Conservation (phyloP, 768 basidiomycete species). For the Thelephora ganbajun region DNA sequence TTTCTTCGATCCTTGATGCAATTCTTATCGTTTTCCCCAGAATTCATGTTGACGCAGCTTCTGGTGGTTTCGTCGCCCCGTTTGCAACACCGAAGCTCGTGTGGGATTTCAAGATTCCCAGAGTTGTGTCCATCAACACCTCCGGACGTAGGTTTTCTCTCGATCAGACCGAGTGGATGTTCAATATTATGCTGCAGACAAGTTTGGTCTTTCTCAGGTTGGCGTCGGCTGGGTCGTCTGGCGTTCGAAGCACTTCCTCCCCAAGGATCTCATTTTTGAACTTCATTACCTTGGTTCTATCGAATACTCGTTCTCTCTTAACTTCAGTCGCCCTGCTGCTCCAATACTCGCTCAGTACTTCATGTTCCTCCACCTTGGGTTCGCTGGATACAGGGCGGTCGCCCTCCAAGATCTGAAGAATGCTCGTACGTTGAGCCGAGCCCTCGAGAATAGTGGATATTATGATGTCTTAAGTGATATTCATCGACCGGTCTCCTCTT, state of each 20-base stretch:
- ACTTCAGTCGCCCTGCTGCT: conserved; percentile 47
- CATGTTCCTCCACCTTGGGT: conserved; percentile 49
- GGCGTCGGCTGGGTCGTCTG: conserved; percentile 57
- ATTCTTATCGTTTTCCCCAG: conserved; percentile 7
- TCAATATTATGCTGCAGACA: neutral
- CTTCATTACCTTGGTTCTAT: conserved; percentile 35
- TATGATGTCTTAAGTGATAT: conserved; percentile 41
- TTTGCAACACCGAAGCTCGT: conserved; percentile 37
- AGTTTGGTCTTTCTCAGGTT: conserved; percentile 38
- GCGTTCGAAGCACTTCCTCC: conserved; percentile 40
- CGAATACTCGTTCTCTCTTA: conserved; percentile 67
- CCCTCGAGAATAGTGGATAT: conserved; percentile 42
- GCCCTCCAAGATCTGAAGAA: conserved; percentile 39
- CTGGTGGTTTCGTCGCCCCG: conserved; percentile 49
- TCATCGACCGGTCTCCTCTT: conserved; percentile 24
- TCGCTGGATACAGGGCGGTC: conserved; percentile 34
- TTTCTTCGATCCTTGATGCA: conserved; percentile 19
- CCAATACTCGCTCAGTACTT: conserved; percentile 52
- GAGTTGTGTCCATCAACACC: conserved; percentile 45
- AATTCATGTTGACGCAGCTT: conserved; percentile 37
- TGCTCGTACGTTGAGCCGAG: conserved; percentile 50
- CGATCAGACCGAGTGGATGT: neutral
- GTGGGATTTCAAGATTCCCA: conserved; percentile 49
- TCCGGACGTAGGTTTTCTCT: conserved; percentile 34
- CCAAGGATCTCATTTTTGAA: conserved; percentile 60